A percentile compares a stretch with the other conserved stretches of the same genome.
Conservation (phyloP, 1,284 basidiomycete genomes). For the Boletellus deceptivus region DNA sequence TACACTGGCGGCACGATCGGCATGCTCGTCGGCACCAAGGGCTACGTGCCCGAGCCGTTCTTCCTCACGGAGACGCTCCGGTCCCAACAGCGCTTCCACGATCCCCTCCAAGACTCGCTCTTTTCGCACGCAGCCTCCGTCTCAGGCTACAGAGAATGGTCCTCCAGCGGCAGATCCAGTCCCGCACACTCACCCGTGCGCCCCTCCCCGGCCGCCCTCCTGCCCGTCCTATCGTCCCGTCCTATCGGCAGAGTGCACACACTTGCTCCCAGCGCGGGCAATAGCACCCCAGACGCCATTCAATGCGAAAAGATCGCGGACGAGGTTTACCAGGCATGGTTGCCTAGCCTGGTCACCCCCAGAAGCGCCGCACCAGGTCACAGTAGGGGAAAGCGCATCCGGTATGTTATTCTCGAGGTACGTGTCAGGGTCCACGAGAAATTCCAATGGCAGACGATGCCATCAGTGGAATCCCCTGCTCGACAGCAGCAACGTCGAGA, state of each 20-base stretch:
- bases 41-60: conserved; percentile 85
- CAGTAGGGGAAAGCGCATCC: conserved; percentile 62
- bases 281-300: conserved; percentile 33
- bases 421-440: conserved; percentile 17
- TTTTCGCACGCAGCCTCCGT: conserved; percentile 73
- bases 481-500: conserved; percentile 87
- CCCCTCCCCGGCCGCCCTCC: conserved; percentile 30
- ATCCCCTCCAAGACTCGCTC: conserved; percentile 77
- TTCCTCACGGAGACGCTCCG: conserved; percentile 82
- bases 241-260: conserved; percentile 54
- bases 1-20: conserved; percentile 87
- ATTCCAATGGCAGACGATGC: conserved; percentile 7
- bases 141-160: conserved; percentile 74
- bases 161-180: conserved; percentile 52
- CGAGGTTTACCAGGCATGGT: conserved; percentile 62
- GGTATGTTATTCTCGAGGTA: conserved; percentile 80
- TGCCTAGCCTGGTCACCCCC: conserved; percentile 78
- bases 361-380: conserved; percentile 61
- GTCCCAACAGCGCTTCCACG: conserved; percentile 82
- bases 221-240: conserved; percentile 69
- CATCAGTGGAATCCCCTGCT: conserved; percentile 79
- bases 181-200: conserved; percentile 28
- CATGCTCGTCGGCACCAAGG: conserved; percentile 77
- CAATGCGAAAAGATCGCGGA: conserved; percentile 54
- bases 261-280: conserved; percentile 34